phyloP scores from a whole-genome alignment of 805 yeast species.

The Pichia thaimueangensis region DNA sequence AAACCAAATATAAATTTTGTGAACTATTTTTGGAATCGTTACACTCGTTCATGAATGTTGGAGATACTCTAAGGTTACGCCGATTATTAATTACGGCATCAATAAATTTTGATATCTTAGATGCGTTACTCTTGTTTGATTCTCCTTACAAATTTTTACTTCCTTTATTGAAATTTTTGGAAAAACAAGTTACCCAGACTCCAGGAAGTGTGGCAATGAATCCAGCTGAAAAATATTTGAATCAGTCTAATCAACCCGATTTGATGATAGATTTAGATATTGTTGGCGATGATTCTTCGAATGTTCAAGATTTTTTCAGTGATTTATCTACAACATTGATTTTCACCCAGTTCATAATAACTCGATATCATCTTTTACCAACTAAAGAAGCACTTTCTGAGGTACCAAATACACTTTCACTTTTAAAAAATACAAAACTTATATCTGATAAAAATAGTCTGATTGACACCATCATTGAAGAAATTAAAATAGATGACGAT shows the following conservation, averaged over 20 bases:
- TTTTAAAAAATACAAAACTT: constrained; percentile 2
- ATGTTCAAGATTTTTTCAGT: constrained; percentile 54
- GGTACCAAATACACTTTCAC: constrained; percentile 5
- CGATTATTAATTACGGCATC: constrained; percentile 48
- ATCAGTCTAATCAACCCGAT: constrained; percentile 19
- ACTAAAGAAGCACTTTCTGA: background rate
- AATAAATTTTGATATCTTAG: constrained; percentile 36
- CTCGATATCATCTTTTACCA: constrained; percentile 15
- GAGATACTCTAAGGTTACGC: constrained; percentile 39
- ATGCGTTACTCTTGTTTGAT: constrained; percentile 34
- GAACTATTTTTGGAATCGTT: constrained; percentile 29
- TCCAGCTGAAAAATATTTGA: constrained; percentile 10
- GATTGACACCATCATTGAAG: background rate
- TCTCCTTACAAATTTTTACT: constrained; percentile 38
- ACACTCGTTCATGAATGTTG: constrained; percentile 31
- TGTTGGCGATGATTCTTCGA: constrained; percentile 53
- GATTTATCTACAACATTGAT: constrained; percentile 60
- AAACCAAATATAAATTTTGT: constrained; percentile 37
- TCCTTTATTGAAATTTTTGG: constrained; percentile 48
- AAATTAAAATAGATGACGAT: constrained; percentile 6
- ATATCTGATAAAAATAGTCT: background rate
- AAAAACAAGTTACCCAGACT: constrained; percentile 29
- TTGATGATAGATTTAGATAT: constrained; percentile 24
- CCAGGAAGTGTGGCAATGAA: constrained; percentile 15
- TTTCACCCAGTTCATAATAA: constrained; percentile 29